Conservation (phyloP, 495 filamentous ascomycete genomes). For the Lasiosphaeria ovina region DNA sequence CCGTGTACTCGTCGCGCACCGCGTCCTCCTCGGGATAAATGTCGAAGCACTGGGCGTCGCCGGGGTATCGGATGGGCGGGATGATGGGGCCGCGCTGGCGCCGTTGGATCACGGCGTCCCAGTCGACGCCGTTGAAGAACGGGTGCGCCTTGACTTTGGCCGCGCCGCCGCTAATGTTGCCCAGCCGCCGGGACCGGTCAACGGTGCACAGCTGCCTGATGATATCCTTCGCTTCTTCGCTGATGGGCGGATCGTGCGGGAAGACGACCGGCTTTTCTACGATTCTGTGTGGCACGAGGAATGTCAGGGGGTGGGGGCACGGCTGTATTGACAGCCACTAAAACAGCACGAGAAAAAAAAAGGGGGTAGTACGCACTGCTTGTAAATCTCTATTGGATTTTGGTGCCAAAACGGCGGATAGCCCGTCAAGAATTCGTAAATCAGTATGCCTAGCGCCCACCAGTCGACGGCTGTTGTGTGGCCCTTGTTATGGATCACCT, state of each 20-base stretch:
- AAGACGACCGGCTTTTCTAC: conserved; percentile 71
- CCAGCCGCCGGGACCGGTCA: conserved; percentile 80
- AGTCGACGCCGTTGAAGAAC: conserved; percentile 81
- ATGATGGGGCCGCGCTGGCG: conserved; percentile 79
- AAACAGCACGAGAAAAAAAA: conserved; percentile 5
- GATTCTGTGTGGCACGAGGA: conserved; percentile 49
- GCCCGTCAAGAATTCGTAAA: conserved; percentile 94
- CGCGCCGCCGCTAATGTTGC: conserved; percentile 82
- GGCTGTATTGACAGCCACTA: neutral
- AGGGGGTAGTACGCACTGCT: conserved; percentile 57
- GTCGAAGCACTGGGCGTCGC: conserved; percentile 89
- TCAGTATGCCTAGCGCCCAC: conserved; percentile 96
- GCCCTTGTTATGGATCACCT: conserved; percentile 93
- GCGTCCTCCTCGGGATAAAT: conserved; percentile 67
- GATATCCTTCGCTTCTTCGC: conserved; percentile 74
- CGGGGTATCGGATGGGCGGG: conserved; percentile 73
- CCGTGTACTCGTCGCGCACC: conserved; percentile 61
- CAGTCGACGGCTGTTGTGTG: conserved; percentile 97
- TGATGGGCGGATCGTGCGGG: conserved; percentile 61
- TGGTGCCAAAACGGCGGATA: conserved; percentile 97
- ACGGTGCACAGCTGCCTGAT: conserved; percentile 85
- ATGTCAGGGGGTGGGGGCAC: conserved; percentile 5
- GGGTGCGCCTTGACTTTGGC: conserved; percentile 79
- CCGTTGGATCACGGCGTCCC: conserved; percentile 76
- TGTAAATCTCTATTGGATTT: conserved; percentile 95